A percentile compares a stretch with the other conserved stretches of the same genome.
Evolutionary conservation across 192 early-diverging fungal genomes (phyloP).

Genomic region (Coemansia sp.): DNA sequence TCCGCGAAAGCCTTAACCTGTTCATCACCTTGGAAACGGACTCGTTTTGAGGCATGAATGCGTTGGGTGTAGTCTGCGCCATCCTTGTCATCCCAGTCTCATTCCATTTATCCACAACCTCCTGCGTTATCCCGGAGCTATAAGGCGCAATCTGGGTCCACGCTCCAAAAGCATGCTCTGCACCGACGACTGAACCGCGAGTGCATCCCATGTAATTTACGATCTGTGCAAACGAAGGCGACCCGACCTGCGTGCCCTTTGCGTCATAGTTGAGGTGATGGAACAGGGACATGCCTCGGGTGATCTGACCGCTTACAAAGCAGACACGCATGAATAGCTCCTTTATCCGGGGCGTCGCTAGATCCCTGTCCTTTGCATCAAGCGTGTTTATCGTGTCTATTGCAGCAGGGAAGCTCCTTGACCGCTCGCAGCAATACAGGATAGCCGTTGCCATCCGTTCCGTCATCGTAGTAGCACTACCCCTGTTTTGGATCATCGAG

Average conservation of each 20-base stretch:
- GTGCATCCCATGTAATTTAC: constrained; percentile 20
- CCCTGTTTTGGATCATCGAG: constrained; percentile 14
- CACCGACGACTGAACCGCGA: constrained; percentile 21
- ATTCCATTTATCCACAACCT: constrained; percentile 16
- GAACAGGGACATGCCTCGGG: constrained; percentile 19
- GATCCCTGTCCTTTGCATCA: not conserved
- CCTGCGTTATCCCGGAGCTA: constrained; percentile 13
- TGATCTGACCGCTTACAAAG: constrained; percentile 9
- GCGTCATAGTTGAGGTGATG: constrained; percentile 26
- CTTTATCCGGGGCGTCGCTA: constrained; percentile 9
- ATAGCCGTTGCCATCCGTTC: constrained; percentile 18
- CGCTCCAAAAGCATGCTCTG: constrained; percentile 40
- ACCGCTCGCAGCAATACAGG: constrained; percentile 36
- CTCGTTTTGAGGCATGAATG: constrained; percentile 12
- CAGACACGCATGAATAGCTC: constrained; percentile 48
- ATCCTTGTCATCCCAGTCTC: constrained; percentile 1
- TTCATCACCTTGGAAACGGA: constrained; percentile 13
- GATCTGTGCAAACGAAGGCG: constrained; percentile 25
- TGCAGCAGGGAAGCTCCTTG: constrained; percentile 22
- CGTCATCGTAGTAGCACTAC: not conserved
- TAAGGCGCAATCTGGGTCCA: constrained; percentile 28
- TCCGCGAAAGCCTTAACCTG: not conserved
- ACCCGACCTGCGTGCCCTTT: not conserved
- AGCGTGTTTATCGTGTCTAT: constrained; percentile 2
- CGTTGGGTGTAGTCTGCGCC: not conserved